Conservation (phyloP, 179 eudicot species). For the Actinidia polygama region DNA sequence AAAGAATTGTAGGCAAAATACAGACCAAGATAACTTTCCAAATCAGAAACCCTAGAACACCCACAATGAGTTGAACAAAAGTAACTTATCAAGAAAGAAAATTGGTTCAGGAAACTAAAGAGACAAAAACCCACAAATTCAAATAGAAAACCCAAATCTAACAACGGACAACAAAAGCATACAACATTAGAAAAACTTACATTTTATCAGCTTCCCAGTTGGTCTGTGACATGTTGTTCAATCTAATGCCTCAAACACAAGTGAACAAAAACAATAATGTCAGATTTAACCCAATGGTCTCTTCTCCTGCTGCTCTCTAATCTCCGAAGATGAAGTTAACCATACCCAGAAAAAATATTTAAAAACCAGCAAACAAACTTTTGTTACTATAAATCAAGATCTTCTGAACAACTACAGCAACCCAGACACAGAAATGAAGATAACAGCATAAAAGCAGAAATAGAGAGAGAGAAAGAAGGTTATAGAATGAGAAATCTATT, state of each 20-base stretch:
- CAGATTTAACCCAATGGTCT: slow-evolving; percentile 15
- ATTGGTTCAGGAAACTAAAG: neutral
- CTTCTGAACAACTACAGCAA: neutral
- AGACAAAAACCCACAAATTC: neutral
- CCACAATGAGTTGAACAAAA: neutral
- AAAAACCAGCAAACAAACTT: neutral
- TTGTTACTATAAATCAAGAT: neutral
- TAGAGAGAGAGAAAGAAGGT: too few relatives aligned
- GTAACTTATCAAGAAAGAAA: neutral
- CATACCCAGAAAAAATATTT: slow-evolving; percentile 8
- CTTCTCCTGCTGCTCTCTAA: neutral
- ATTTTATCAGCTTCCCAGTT: slow-evolving; percentile 96
- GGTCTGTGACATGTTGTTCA: slow-evolving; percentile 70
- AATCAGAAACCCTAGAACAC: too few relatives aligned
- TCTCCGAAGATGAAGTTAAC: neutral
- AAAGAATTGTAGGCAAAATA: too few relatives aligned
- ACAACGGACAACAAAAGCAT: neutral
- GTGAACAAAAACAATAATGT: neutral
- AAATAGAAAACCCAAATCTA: slow-evolving; percentile 14
- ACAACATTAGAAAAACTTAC: too few relatives aligned
- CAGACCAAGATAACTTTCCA: too few relatives aligned
- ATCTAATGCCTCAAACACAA: slow-evolving; percentile 13
- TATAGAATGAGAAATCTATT: too few relatives aligned
- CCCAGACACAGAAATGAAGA: too few relatives aligned
- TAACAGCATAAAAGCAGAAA: too few relatives aligned